Evolutionary conservation across 2,329 filamentous ascomycete genomes (phyloP).

Genomic region (Davidsoniella eucalypti): DNA sequence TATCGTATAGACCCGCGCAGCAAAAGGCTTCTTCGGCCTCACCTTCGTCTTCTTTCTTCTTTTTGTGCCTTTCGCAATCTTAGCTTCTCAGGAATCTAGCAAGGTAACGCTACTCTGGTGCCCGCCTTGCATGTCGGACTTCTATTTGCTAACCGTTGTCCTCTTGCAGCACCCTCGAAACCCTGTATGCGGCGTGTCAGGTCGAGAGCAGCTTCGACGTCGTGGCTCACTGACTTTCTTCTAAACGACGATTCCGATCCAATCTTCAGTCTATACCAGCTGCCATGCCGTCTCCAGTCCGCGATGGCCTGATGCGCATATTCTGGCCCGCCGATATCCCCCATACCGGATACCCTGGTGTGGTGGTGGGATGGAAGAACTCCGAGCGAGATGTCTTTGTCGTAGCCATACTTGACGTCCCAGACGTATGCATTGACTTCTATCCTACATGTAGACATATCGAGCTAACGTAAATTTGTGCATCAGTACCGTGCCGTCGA

Average conservation of each 20-base stretch:
- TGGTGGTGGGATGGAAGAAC: conserved; percentile 92
- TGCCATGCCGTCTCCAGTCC: conserved; percentile 44
- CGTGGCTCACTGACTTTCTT: conserved; percentile 59
- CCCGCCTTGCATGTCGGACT: neutral
- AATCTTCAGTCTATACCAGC: conserved; percentile 13
- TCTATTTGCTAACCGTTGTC: neutral
- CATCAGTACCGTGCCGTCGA: conserved; percentile 61
- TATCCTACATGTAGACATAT: neutral
- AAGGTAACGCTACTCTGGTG: conserved; percentile 38
- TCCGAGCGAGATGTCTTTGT: conserved; percentile 83
- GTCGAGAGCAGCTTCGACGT: conserved; percentile 83
- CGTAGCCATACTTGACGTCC: conserved; percentile 73
- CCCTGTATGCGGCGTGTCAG: conserved; percentile 67
- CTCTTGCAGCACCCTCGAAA: conserved; percentile 59
- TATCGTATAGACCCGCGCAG: conserved; percentile 9
- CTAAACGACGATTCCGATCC: conserved; percentile 29
- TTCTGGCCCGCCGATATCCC: conserved; percentile 91
- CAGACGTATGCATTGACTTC: conserved; percentile 50
- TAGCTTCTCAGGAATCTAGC: conserved; percentile 65
- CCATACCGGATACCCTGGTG: conserved; percentile 55
- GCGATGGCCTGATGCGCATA: conserved; percentile 88
- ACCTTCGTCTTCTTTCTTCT: conserved; percentile 74
- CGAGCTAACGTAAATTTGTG: conserved; percentile 13
- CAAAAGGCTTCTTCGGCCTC: conserved; percentile 32
- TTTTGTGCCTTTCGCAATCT: conserved; percentile 65